Conservation (phyloP, 2,329 filamentous ascomycete species). For the Phoma sp. region DNA sequence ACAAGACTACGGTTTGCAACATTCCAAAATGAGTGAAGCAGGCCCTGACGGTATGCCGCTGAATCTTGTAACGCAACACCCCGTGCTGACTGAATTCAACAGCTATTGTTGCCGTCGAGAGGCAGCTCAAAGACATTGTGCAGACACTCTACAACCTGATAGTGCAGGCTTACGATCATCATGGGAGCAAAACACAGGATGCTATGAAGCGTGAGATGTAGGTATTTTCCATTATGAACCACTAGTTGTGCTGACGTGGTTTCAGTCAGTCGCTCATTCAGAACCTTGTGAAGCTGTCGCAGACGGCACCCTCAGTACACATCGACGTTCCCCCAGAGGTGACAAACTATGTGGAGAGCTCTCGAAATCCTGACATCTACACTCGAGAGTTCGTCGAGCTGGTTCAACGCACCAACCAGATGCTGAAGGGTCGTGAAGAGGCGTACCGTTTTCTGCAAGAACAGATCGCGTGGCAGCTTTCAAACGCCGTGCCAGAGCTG, state of each 20-base stretch:
- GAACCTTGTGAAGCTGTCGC: constrained; percentile 60
- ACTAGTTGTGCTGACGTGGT: neutral
- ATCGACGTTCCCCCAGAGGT: constrained; percentile 67
- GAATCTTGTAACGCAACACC: neutral
- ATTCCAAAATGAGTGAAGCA: constrained; percentile 1
- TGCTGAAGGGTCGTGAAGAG: constrained; percentile 65
- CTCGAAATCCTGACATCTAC: constrained; percentile 71
- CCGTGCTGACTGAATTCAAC: constrained; percentile 3
- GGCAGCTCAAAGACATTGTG: constrained; percentile 65
- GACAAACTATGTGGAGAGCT: constrained; percentile 66
- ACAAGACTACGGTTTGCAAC: neutral
- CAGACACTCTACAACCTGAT: constrained; percentile 66
- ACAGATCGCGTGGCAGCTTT: constrained; percentile 64
- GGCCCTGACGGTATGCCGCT: constrained; percentile 1
- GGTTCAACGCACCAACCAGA: constrained; percentile 67
- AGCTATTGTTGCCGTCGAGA: constrained; percentile 45
- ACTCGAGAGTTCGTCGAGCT: constrained; percentile 70
- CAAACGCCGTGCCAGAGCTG: constrained; percentile 64
- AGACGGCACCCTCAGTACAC: constrained; percentile 56
- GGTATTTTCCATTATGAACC: neutral
- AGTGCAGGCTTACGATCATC: constrained; percentile 66
- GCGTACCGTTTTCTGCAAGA: constrained; percentile 66
- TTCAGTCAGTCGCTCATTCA: constrained; percentile 58
- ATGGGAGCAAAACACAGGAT: constrained; percentile 62
- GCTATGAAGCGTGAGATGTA: constrained; percentile 66